These are phyloP conservation scores for Candida endomychidarum DNA, from an alignment of 805 yeast species.

Conservation along the genomic window DNA sequence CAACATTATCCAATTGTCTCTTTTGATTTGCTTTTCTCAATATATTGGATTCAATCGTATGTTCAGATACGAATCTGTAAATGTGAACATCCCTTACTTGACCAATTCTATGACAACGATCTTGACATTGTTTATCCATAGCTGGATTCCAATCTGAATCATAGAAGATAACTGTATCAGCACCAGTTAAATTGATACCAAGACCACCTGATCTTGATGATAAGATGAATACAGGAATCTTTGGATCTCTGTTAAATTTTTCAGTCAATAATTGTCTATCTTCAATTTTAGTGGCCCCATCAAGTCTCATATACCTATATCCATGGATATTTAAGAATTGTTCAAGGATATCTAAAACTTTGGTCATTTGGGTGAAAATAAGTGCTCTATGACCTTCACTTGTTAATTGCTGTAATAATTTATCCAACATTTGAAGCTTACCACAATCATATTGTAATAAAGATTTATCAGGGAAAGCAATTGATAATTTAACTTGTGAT, in stretches of 20 bases:
- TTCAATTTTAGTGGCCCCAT: slow-evolving; percentile 96
- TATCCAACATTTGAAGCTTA: slow-evolving; percentile 82
- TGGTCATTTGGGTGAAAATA: slow-evolving; percentile 97
- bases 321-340: slow-evolving; percentile 94
- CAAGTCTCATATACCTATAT: slow-evolving; percentile 88
- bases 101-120: slow-evolving; percentile 98
- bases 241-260: slow-evolving; percentile 81
- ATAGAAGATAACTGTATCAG: slow-evolving; percentile 96
- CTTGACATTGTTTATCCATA: slow-evolving; percentile 99
- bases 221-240: slow-evolving; percentile 85
- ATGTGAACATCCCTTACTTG: slow-evolving; percentile 98
- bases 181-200: slow-evolving; percentile 97
- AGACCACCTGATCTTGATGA: slow-evolving; percentile 98
- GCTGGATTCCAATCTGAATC: slow-evolving; percentile 99
- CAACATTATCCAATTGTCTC: slow-evolving; percentile 88
- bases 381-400: slow-evolving; percentile 90
- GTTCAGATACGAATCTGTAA: slow-evolving; percentile 92
- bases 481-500: slow-evolving; percentile 80
- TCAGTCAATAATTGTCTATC: slow-evolving; percentile 95
- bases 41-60: slow-evolving; percentile 93
- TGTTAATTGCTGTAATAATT: slow-evolving; percentile 70
- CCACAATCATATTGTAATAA: slow-evolving; percentile 95
- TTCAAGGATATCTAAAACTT: slow-evolving; percentile 89
- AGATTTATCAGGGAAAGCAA: slow-evolving; percentile 95
- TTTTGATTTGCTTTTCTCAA: slow-evolving; percentile 92